phyloP scores from a whole-genome alignment of 352 stramenopile genomes.

The Phytophthora brassicae region DNA sequence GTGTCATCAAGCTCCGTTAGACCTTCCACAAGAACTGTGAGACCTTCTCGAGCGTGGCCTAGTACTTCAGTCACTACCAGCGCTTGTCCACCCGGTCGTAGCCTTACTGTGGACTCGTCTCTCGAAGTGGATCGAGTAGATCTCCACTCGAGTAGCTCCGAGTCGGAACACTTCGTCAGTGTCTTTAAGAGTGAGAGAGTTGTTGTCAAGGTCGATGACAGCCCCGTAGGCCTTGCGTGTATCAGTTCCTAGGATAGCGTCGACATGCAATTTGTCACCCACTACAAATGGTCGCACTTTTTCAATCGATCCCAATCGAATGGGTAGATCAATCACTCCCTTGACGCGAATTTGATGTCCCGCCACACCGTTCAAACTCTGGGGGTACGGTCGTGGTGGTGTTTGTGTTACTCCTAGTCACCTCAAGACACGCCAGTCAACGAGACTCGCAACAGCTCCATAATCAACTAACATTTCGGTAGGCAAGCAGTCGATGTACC shows the following conservation, averaged over 20 bases:
- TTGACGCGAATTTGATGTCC: not conserved
- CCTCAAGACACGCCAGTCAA: not conserved
- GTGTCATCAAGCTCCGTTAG: too few relatives aligned
- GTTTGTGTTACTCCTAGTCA: not conserved
- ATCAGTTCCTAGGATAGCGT: conserved; percentile 2
- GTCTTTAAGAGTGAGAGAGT: not conserved
- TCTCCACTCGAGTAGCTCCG: too few relatives aligned
- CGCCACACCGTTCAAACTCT: not conserved
- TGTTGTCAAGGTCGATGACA: conserved; percentile 5
- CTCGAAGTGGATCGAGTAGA: not conserved
- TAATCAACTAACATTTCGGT: not conserved
- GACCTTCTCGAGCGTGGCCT: too few relatives aligned
- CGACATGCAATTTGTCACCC: not conserved
- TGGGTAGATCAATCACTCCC: not conserved
- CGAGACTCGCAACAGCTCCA: not conserved
- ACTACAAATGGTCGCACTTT: not conserved
- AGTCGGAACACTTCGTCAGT: not conserved
- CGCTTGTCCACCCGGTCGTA: too few relatives aligned
- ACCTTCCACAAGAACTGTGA: too few relatives aligned
- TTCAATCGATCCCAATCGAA: not conserved
- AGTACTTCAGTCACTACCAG: too few relatives aligned
- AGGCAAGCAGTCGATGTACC: not conserved
- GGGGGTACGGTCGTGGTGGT: not conserved
- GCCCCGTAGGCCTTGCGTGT: not conserved
- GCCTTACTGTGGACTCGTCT: too few relatives aligned